Conservation (phyloP, 345 rosid genomes). For the Populus davidiana region DNA sequence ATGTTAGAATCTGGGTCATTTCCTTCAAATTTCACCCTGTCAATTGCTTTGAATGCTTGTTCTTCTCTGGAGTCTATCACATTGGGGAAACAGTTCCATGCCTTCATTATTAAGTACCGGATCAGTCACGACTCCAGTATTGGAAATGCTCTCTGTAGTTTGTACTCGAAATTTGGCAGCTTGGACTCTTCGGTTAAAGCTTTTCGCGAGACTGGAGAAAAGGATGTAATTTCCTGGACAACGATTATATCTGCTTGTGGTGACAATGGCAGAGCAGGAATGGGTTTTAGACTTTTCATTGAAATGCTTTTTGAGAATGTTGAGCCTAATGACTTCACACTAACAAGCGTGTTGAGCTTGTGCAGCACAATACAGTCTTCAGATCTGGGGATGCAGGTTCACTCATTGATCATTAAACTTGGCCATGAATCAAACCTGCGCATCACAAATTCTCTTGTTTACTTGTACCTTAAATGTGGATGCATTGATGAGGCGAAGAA, state of each 20-base stretch:
- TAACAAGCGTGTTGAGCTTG: conserved; percentile 48
- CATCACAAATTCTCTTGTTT: conserved; percentile 44
- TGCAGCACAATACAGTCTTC: conserved; percentile 34
- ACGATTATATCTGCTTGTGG: conserved; percentile 45
- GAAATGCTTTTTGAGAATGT: conserved; percentile 43
- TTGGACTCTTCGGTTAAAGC: conserved; percentile 40
- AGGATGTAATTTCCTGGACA: conserved; percentile 59
- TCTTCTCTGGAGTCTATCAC: conserved; percentile 30
- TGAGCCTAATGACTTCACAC: conserved; percentile 53
- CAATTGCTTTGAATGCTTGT: conserved; percentile 48
- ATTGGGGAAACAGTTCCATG: conserved; percentile 57
- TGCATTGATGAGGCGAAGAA: conserved; percentile 34
- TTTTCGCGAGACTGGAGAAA: conserved; percentile 38
- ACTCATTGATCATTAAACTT: conserved; percentile 40
- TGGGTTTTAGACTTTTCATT: conserved; percentile 40
- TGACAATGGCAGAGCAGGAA: conserved; percentile 35
- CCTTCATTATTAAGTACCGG: conserved; percentile 41
- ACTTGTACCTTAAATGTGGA: conserved; percentile 51
- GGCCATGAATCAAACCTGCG: conserved; percentile 35
- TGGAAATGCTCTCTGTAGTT: conserved; percentile 59
- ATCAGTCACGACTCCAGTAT: conserved; percentile 40
- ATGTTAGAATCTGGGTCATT: conserved; percentile 44
- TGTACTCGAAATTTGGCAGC: conserved; percentile 46
- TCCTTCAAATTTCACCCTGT: conserved; percentile 49
- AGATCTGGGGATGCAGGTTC: conserved; percentile 42